A percentile compares a stretch with the other conserved stretches of the same genome.
Evolutionary conservation across 2,329 filamentous ascomycete species (phyloP).

Genomic region (Sodiomyces alkalinus): DNA sequence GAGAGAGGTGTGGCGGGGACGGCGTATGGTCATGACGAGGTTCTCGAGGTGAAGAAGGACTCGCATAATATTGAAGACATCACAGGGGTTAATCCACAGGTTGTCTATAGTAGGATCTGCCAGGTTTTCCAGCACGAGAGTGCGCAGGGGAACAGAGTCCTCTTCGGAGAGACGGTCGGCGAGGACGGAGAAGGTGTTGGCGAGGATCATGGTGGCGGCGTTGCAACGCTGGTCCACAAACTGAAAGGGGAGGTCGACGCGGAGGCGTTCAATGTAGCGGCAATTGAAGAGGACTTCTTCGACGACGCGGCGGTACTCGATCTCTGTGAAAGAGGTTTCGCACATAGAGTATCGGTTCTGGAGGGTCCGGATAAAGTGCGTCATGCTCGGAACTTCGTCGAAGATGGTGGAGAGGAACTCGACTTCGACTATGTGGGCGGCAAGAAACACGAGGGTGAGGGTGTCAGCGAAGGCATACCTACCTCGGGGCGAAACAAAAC

Average conservation of each 20-base stretch:
- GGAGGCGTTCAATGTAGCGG: conserved; percentile 28
- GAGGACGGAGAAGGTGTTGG: conserved; percentile 34
- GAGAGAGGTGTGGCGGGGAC: conserved; percentile 27
- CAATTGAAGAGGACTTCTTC: conserved; percentile 27
- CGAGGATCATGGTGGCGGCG: conserved; percentile 34
- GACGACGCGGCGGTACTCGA: conserved; percentile 26
- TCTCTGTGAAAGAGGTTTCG: conserved; percentile 31
- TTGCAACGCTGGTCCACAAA: conserved; percentile 28
- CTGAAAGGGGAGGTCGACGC: conserved; percentile 35
- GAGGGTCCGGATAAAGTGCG: conserved; percentile 25
- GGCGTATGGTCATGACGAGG: conserved; percentile 29
- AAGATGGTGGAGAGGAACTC: conserved; percentile 31
- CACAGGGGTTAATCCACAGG: conserved; percentile 35
- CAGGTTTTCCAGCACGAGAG: conserved; percentile 34
- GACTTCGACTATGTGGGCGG: conserved; percentile 28
- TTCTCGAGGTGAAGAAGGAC: conserved; percentile 25
- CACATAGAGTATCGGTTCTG: conserved; percentile 32
- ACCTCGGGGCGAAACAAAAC: too few relatives aligned
- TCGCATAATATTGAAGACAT: conserved; percentile 31
- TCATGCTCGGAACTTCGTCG: conserved; percentile 27
- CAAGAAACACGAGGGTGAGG: too few relatives aligned
- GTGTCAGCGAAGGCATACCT: too few relatives aligned
- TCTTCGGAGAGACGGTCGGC: conserved; percentile 25
- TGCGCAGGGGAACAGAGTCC: conserved; percentile 24
- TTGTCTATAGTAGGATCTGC: conserved; percentile 30